phyloP scores from a whole-genome alignment of 257 asterid species.

The Capsicum baccatum region DNA sequence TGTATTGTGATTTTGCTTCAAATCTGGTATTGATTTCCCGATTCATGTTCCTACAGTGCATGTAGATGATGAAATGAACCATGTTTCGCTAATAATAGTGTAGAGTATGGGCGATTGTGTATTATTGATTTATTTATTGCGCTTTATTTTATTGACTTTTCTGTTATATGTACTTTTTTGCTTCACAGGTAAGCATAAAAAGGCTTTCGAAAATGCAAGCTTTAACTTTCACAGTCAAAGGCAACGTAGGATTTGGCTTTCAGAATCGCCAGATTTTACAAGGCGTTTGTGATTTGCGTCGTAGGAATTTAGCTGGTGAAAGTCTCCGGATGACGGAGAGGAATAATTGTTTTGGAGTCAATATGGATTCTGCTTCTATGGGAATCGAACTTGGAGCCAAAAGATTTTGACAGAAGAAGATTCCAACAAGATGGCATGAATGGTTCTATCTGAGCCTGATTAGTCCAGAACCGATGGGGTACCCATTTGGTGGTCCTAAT shows the following conservation, averaged over 20 bases:
- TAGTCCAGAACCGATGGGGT: slow-evolving; percentile 3
- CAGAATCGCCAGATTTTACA: slow-evolving; percentile 44
- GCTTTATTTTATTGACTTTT: slow-evolving; percentile 45
- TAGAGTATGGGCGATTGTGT: neutral
- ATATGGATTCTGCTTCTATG: slow-evolving; percentile 52
- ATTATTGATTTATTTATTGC: slow-evolving; percentile 18
- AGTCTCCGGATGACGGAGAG: slow-evolving; percentile 47
- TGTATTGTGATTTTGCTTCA: neutral
- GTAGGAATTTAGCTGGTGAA: slow-evolving; percentile 29
- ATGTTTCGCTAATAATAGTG: neutral
- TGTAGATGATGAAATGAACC: neutral
- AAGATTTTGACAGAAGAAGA: slow-evolving; percentile 14
- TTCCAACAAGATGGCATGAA: slow-evolving; percentile 23
- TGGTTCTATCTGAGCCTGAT: neutral
- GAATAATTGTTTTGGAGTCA: slow-evolving; percentile 51
- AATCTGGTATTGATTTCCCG: neutral
- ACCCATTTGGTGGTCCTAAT: neutral
- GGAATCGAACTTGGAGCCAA: slow-evolving; percentile 44
- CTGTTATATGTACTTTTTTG: slow-evolving; percentile 20
- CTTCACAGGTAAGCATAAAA: slow-evolving; percentile 41
- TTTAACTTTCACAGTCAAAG: slow-evolving; percentile 49
- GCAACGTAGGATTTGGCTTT: slow-evolving; percentile 43
- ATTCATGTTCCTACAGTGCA: neutral
- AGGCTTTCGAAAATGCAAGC: slow-evolving; percentile 57
- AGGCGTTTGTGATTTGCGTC: slow-evolving; percentile 36